These are phyloP conservation scores for Trametopsis cervina DNA, from an alignment of 768 basidiomycete species.

Conservation along the genomic window DNA sequence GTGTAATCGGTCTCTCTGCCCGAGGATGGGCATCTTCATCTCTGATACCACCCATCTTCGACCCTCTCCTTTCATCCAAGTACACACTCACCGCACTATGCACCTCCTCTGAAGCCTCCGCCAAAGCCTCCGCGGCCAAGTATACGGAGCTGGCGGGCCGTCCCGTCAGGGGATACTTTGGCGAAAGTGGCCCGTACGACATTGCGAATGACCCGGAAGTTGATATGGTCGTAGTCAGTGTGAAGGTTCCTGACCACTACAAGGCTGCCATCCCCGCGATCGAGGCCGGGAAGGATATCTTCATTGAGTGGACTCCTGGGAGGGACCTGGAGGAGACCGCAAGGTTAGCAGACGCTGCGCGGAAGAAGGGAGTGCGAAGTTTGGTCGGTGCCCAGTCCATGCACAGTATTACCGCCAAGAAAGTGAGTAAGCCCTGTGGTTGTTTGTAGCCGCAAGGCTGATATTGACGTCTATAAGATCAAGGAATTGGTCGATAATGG, in stretches of 20 bases:
- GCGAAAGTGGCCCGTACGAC: background rate
- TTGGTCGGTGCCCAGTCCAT: background rate
- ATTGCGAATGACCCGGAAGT: background rate
- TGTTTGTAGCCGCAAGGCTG: background rate
- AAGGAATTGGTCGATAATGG: background rate
- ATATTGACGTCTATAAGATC: background rate
- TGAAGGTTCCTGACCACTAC: background rate
- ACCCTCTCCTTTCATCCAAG: background rate
- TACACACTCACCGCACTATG: background rate
- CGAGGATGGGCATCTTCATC: background rate
- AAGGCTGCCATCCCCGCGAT: background rate
- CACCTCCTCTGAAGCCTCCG: background rate
- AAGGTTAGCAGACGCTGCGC: background rate
- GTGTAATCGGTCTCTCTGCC: constrained; percentile 20
- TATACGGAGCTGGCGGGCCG: background rate
- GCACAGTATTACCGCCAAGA: background rate
- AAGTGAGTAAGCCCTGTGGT: background rate
- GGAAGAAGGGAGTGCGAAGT: background rate
- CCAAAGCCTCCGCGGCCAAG: background rate
- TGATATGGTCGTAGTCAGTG: background rate
- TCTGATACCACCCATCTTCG: background rate
- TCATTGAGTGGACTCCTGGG: constrained; percentile 35
- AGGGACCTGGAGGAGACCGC: background rate
- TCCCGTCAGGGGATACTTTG: background rate
- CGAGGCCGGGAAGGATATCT: background rate